phyloP scores from a whole-genome alignment of 2,329 filamentous ascomycete species.

The Paecilomyces sp. region DNA sequence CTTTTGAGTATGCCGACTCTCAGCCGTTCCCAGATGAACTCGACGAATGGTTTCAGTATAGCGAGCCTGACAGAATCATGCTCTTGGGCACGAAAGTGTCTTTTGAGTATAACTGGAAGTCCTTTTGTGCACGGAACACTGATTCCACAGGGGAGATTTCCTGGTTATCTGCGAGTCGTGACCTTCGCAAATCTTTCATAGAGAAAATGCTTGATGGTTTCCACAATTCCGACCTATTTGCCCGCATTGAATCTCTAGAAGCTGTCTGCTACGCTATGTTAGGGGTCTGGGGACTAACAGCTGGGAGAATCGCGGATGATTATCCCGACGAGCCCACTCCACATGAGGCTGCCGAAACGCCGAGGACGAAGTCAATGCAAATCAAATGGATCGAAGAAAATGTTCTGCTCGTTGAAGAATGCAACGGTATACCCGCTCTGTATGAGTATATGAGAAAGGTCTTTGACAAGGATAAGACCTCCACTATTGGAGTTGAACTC shows the following conservation, averaged over 20 bases:
- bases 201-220: conserved; percentile 29
- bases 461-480: conserved; percentile 29
- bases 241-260: conserved; percentile 40
- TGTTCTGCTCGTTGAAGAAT: conserved; percentile 29
- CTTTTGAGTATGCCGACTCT: conserved; percentile 72
- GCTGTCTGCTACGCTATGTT: conserved; percentile 50
- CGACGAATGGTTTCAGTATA: conserved; percentile 96
- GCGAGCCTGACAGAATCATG: conserved; percentile 74
- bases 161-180: conserved; percentile 61
- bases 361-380: conserved; percentile 42
- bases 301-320: conserved; percentile 36
- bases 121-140: conserved; percentile 36
- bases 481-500: conserved; percentile 13
- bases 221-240: conserved; percentile 29
- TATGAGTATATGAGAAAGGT: conserved; percentile 29
- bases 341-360: conserved; percentile 32
- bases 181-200: conserved; percentile 39
- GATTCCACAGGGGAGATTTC: conserved; percentile 36
- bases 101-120: conserved; percentile 70
- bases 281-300: conserved; percentile 64
- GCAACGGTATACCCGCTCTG: conserved; percentile 27
- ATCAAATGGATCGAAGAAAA: conserved; percentile 41
- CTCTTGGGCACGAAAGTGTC: conserved; percentile 66
- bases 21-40: conserved; percentile 77
- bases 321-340: conserved; percentile 23